phyloP scores from a whole-genome alignment of 2,329 filamentous ascomycete genomes.

The Cladosporium sp. region DNA sequence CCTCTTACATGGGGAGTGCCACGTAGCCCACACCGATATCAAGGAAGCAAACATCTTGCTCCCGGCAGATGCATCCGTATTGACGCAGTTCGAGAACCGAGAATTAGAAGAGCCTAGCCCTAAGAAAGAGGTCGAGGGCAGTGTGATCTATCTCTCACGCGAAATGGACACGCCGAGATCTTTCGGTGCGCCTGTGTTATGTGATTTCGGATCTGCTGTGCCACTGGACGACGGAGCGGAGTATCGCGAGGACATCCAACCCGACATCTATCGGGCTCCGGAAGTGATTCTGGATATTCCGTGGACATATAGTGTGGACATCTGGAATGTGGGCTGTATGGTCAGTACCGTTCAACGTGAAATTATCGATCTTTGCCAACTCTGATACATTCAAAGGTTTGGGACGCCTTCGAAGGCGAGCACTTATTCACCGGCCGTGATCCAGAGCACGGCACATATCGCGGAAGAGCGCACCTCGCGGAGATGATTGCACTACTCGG shows the following conservation, averaged over 20 bases:
- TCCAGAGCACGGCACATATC: background rate
- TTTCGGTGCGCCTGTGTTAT: background rate
- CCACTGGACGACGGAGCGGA: background rate
- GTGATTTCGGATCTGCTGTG: background rate
- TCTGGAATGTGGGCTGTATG: slow-evolving; percentile 9
- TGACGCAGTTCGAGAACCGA: background rate
- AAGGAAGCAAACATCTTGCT: background rate
- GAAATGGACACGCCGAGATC: background rate
- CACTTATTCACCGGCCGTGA: background rate
- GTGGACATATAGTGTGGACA: background rate
- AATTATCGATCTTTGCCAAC: too few relatives aligned
- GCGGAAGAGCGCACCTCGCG: background rate
- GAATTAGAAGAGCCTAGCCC: background rate
- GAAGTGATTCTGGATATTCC: background rate
- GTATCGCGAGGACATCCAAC: background rate
- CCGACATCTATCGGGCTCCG: background rate
- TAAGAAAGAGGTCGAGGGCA: background rate
- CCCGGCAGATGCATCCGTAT: background rate
- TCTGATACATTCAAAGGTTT: background rate
- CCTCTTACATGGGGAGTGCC: background rate
- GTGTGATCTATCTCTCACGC: background rate
- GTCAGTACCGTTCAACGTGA: background rate
- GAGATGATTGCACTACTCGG: background rate
- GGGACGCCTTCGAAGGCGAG: background rate
- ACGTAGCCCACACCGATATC: background rate